Evolutionary conservation across 2,329 filamentous ascomycete genomes (phyloP).

Genomic region (Arthrobotrys conoides): DNA sequence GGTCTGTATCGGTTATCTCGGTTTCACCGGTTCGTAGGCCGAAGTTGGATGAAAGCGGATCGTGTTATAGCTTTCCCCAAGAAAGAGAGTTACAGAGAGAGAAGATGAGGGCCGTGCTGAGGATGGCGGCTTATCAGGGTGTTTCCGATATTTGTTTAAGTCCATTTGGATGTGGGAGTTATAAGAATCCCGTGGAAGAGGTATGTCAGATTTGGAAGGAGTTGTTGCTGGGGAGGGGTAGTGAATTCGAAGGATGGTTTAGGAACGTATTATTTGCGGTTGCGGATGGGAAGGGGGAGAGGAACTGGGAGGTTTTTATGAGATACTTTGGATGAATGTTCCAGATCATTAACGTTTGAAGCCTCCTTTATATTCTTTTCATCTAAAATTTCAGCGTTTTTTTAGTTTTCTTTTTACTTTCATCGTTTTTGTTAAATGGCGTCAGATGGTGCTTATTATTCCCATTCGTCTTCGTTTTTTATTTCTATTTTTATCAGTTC

Average conservation of each 20-base stretch:
- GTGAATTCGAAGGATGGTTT: conserved; percentile 75
- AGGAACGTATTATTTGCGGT: conserved; percentile 76
- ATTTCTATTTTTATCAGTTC: background rate
- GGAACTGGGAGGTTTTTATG: conserved; percentile 60
- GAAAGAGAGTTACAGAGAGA: conserved; percentile 80
- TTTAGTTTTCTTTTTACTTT: background rate
- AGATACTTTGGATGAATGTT: conserved; percentile 58
- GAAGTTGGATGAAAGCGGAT: conserved; percentile 78
- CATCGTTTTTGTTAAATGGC: background rate
- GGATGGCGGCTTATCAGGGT: conserved; percentile 76
- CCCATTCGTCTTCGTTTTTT: background rate
- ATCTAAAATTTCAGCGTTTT: conserved; percentile 19
- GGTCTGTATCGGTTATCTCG: conserved; percentile 74
- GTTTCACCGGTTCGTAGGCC: conserved; percentile 80
- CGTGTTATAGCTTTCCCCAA: conserved; percentile 78
- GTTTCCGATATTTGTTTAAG: conserved; percentile 74
- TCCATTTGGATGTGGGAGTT: conserved; percentile 71
- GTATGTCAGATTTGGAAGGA: conserved; percentile 78
- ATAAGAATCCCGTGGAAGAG: conserved; percentile 76
- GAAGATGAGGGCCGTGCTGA: conserved; percentile 79
- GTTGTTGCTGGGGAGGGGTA: conserved; percentile 73
- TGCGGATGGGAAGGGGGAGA: conserved; percentile 67
- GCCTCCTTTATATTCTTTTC: conserved; percentile 2
- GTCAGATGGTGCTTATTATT: conserved; percentile 4
- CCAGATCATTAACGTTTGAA: background rate